Percentiles rank a stretch among this genome's conserved stretches.
Conservation (phyloP, 2,329 filamentous ascomycete genomes). For the Claviceps fusiformis region DNA sequence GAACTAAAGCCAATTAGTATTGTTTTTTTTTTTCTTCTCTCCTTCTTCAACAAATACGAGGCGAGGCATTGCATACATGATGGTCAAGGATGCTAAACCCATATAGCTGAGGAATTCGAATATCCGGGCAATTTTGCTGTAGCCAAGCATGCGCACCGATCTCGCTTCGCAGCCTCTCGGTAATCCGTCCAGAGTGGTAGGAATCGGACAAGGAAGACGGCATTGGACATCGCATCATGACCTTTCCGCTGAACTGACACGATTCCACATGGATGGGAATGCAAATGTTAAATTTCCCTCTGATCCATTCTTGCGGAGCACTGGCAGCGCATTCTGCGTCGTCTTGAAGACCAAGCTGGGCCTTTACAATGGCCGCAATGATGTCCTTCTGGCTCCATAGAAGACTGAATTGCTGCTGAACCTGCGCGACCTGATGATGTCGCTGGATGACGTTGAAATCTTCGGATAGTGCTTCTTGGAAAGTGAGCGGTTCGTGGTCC, state of each 20-base stretch:
- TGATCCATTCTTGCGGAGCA: constrained; percentile 15
- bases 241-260: constrained; percentile 9
- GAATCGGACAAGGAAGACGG: constrained; percentile 24
- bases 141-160: constrained; percentile 15
- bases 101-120: constrained; percentile 13
- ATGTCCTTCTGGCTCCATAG: constrained; percentile 7
- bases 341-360: constrained; percentile 14
- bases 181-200: constrained; percentile 22
- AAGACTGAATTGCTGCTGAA: not conserved
- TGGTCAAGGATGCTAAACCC: constrained; percentile 10
- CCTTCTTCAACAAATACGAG: not conserved
- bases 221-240: constrained; percentile 19
- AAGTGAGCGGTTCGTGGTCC: not conserved
- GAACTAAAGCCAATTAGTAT: constrained; percentile 6
- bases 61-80: constrained; percentile 4
- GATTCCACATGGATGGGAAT: constrained; percentile 16
- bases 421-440: not conserved
- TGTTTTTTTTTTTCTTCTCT: not conserved
- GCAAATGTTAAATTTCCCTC: constrained; percentile 23
- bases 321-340: constrained; percentile 13
- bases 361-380: constrained; percentile 9
- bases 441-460: constrained; percentile 2
- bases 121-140: constrained; percentile 13
- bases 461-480: not conserved
- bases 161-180: constrained; percentile 27